phyloP scores from a whole-genome alignment of 441 rosid genomes.

The Gossypium lobatum region DNA sequence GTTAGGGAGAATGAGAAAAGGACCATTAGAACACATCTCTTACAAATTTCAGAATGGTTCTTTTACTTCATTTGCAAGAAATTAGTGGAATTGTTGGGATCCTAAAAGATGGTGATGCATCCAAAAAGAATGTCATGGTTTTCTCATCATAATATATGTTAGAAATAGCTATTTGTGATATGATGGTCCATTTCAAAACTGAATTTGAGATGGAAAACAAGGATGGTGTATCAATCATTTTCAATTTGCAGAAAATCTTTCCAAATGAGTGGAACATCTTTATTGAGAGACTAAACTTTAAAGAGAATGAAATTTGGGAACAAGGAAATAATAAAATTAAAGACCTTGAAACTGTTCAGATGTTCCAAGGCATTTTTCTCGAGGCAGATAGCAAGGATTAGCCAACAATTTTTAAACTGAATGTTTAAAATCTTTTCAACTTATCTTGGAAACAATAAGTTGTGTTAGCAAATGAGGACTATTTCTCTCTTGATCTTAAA shows the following conservation, averaged over 20 bases:
- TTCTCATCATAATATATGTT: too few species aligned
- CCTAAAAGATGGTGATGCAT: too few species aligned
- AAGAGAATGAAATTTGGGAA: constrained; percentile 78
- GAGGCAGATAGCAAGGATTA: constrained; percentile 78
- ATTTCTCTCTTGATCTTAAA: constrained; percentile 93
- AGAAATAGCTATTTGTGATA: too few species aligned
- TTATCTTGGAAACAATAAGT: constrained; percentile 55
- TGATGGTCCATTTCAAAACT: constrained; percentile 72
- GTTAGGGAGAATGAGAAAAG: constrained; percentile 95
- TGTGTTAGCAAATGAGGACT: constrained; percentile 53
- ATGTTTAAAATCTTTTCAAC: constrained; percentile 98
- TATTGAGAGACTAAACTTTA: constrained; percentile 78
- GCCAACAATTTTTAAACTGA: constrained; percentile 92
- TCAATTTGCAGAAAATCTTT: constrained; percentile 88
- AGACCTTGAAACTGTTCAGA: constrained; percentile 98
- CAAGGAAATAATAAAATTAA: constrained; percentile 75
- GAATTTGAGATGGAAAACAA: constrained; percentile 97
- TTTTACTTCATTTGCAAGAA: constrained; percentile 13
- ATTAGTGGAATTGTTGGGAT: too few species aligned
- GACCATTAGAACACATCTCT: constrained; percentile 62
- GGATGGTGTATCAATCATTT: constrained; percentile 89
- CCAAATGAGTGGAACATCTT: constrained; percentile 99
- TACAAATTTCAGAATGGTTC: constrained; percentile 78
- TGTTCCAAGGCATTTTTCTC: constrained; percentile 92
- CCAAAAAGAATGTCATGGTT: too few species aligned